These are phyloP conservation scores for Yarrowia keelungensis DNA, from an alignment of 805 yeast species.

Conservation along the genomic window DNA sequence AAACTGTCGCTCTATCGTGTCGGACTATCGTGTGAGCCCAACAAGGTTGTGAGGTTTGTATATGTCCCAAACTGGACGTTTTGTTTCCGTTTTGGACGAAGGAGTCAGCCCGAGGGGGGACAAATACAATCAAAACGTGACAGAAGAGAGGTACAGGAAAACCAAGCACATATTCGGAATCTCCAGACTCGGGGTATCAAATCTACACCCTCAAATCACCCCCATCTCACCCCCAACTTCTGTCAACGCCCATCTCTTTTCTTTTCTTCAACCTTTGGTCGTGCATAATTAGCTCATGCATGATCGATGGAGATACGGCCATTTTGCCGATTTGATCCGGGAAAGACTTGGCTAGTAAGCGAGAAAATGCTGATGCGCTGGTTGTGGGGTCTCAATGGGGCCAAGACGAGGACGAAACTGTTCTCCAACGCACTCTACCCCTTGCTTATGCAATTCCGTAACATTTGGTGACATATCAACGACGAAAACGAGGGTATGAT, in stretches of 20 bases:
- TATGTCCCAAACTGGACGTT: conserved; percentile 12
- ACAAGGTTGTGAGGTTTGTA: neutral
- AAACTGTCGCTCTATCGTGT: conserved; percentile 24
- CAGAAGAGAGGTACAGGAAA: no score
- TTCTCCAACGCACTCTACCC: neutral
- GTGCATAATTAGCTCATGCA: conserved; percentile 37
- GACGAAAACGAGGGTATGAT: no score
- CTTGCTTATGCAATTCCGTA: neutral
- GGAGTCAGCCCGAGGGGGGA: neutral
- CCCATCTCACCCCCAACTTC: no score
- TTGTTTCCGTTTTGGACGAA: neutral
- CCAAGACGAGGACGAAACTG: no score
- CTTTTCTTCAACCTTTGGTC: no score
- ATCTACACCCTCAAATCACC: no score
- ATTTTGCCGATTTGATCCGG: conserved; percentile 20
- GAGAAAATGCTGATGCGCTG: neutral
- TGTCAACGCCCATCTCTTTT: no score
- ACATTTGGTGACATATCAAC: no score
- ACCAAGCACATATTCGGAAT: neutral
- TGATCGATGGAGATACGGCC: conserved; percentile 34
- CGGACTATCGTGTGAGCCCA: conserved; percentile 9
- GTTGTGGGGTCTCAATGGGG: no score
- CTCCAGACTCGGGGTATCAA: no score
- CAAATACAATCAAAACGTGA: no score
- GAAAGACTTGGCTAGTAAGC: conserved; percentile 21